Evolutionary conservation across 1,284 basidiomycete species (phyloP).

Genomic region (Volvariella volvacea): DNA sequence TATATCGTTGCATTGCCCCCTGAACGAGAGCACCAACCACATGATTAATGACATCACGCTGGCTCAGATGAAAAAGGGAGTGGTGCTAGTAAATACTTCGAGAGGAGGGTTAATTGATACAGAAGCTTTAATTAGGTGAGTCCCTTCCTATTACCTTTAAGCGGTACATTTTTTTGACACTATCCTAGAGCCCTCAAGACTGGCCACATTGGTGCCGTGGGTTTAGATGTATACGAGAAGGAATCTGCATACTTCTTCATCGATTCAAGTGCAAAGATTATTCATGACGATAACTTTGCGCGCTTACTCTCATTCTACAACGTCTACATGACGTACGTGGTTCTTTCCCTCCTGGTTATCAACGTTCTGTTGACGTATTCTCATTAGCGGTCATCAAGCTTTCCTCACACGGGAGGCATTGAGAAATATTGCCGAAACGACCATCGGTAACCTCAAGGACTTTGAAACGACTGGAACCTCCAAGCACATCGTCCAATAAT

Average conservation of each 20-base stretch:
- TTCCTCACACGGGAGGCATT: constrained; percentile 31
- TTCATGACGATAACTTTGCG: constrained; percentile 32
- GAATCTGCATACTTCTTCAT: constrained; percentile 32
- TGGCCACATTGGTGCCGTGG: constrained; percentile 29
- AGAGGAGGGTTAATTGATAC: constrained; percentile 32
- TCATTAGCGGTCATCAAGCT: constrained; percentile 31
- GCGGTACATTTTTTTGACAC: background rate
- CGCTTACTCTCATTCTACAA: constrained; percentile 35
- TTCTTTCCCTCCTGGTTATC: background rate
- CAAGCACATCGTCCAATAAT: constrained; percentile 17
- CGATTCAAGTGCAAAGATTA: constrained; percentile 31
- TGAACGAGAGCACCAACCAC: constrained; percentile 26
- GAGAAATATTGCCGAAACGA: constrained; percentile 28
- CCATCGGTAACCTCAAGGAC: constrained; percentile 24
- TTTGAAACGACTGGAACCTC: constrained; percentile 23
- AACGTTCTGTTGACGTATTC: background rate
- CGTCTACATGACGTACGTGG: constrained; percentile 31
- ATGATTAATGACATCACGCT: constrained; percentile 30
- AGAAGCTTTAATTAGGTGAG: constrained; percentile 29
- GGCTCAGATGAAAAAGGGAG: constrained; percentile 27
- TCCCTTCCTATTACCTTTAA: background rate
- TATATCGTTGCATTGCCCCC: constrained; percentile 31
- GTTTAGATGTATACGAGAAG: constrained; percentile 31
- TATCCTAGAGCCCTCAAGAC: constrained; percentile 23
- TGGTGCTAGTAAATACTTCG: constrained; percentile 32